Evolutionary conservation across 2,329 filamentous ascomycete species (phyloP).

Genomic region (Dactylellina leptospora): DNA sequence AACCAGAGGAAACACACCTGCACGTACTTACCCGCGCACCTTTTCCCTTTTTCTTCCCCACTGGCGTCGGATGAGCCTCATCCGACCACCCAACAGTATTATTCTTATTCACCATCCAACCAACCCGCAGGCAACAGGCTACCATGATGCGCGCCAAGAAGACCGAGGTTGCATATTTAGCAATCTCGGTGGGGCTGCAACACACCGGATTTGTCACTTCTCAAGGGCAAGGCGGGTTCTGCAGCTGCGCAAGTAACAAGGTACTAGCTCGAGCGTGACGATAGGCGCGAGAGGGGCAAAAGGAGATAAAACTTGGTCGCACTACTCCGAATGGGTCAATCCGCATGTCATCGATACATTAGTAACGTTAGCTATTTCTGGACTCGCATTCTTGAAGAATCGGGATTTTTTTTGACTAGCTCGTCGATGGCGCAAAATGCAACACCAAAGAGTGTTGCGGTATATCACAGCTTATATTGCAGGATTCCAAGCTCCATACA

Average conservation of each 20-base stretch:
- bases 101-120: constrained; percentile 5
- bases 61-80: constrained; percentile 32
- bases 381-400: neutral
- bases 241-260: neutral
- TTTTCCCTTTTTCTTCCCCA: neutral
- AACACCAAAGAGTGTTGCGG: neutral
- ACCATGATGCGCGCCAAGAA: constrained; percentile 15
- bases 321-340: neutral
- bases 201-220: constrained; percentile 40
- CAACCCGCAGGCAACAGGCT: constrained; percentile 5
- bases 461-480: too few species aligned
- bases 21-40: neutral
- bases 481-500: too few species aligned
- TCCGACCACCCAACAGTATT: neutral
- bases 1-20: neutral
- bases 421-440: neutral
- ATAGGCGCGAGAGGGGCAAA: constrained; percentile 16
- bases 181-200: constrained; percentile 19
- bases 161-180: constrained; percentile 33
- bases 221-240: constrained; percentile 20
- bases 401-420: neutral
- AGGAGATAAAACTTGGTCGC: neutral
- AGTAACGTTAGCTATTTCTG: neutral
- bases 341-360: neutral
- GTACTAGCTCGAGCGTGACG: constrained; percentile 3